Conservation (phyloP, 2,329 filamentous ascomycete genomes). For the Xylaria arbuscula region DNA sequence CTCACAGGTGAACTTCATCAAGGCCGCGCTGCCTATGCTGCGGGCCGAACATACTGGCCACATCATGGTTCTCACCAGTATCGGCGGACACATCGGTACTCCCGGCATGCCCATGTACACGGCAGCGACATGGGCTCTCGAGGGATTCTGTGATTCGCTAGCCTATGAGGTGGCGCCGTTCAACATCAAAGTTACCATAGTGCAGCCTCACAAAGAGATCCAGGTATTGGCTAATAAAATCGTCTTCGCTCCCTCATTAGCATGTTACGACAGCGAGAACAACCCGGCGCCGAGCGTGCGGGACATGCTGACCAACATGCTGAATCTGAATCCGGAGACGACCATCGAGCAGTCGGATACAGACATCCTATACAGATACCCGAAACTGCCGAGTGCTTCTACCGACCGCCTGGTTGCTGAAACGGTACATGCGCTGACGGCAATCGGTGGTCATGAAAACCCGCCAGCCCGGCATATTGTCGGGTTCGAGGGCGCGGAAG, state of each 20-base stretch:
- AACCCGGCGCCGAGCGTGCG: slow-evolving; percentile 84
- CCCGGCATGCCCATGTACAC: slow-evolving; percentile 92
- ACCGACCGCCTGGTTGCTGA: slow-evolving; percentile 83
- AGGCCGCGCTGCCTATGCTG: slow-evolving; percentile 83
- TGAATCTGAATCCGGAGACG: slow-evolving; percentile 80
- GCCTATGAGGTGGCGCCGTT: slow-evolving; percentile 97
- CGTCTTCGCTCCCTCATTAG: slow-evolving; percentile 82
- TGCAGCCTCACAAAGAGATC: slow-evolving; percentile 95
- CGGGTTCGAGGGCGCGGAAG: slow-evolving; percentile 84
- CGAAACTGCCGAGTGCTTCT: slow-evolving; percentile 74
- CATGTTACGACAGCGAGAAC: slow-evolving; percentile 70
- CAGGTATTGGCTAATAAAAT: slow-evolving; percentile 88
- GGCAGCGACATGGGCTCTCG: slow-evolving; percentile 91
- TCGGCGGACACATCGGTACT: slow-evolving; percentile 91
- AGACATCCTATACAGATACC: slow-evolving; percentile 75
- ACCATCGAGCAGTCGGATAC: slow-evolving; percentile 55
- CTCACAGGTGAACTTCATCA: slow-evolving; percentile 95
- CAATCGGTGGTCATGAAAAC: slow-evolving; percentile 95
- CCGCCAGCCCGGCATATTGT: slow-evolving; percentile 95
- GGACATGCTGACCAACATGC: slow-evolving; percentile 82
- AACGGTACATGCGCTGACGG: slow-evolving; percentile 89
- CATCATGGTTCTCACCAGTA: slow-evolving; percentile 88
- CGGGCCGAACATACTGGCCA: slow-evolving; percentile 85
- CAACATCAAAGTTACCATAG: slow-evolving; percentile 94
- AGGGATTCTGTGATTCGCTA: slow-evolving; percentile 94